Evolutionary conservation across 495 filamentous ascomycete species (phyloP).

Genomic region (Cercophora sp.): DNA sequence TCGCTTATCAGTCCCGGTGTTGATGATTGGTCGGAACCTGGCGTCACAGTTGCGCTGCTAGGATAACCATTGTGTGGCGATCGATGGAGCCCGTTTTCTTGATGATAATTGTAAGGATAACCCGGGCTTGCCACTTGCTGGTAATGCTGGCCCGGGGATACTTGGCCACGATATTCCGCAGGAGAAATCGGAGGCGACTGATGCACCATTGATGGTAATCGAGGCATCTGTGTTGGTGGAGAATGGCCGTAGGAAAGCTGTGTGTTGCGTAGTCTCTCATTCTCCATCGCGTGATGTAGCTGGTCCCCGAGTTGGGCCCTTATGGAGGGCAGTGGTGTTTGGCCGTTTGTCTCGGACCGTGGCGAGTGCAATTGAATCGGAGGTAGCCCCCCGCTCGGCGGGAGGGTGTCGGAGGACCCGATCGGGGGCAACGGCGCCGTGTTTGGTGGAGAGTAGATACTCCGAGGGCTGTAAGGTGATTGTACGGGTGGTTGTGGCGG

Average conservation of each 20-base stretch:
- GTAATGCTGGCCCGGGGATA: slow-evolving; percentile 24
- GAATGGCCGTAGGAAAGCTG: slow-evolving; percentile 21
- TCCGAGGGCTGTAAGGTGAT: slow-evolving; percentile 24
- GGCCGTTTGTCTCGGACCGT: slow-evolving; percentile 38
- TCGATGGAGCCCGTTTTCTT: slow-evolving; percentile 16
- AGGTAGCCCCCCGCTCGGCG: slow-evolving; percentile 29
- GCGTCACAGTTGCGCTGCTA: slow-evolving; percentile 29
- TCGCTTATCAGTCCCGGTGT: slow-evolving; percentile 41
- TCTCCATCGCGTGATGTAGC: slow-evolving; percentile 50
- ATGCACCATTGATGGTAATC: slow-evolving; percentile 22
- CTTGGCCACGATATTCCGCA: slow-evolving; percentile 19
- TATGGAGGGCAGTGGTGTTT: slow-evolving; percentile 45
- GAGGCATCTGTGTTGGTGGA: slow-evolving; percentile 19
- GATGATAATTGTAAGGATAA: slow-evolving; percentile 10
- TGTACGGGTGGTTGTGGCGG: slow-evolving; percentile 12
- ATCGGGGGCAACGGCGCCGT: slow-evolving; percentile 20
- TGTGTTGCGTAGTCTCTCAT: slow-evolving; percentile 30
- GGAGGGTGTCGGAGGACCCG: slow-evolving; percentile 21
- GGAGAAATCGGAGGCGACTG: slow-evolving; percentile 37
- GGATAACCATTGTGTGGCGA: slow-evolving; percentile 18
- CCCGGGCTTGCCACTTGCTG: background rate
- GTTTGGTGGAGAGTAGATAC: slow-evolving; percentile 26
- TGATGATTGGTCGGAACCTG: slow-evolving; percentile 27
- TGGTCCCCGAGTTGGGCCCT: slow-evolving; percentile 43
- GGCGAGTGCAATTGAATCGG: slow-evolving; percentile 48